Evolutionary conservation across 2,329 filamentous ascomycete genomes (phyloP).

Genomic region (Exophiala aquamarina): DNA sequence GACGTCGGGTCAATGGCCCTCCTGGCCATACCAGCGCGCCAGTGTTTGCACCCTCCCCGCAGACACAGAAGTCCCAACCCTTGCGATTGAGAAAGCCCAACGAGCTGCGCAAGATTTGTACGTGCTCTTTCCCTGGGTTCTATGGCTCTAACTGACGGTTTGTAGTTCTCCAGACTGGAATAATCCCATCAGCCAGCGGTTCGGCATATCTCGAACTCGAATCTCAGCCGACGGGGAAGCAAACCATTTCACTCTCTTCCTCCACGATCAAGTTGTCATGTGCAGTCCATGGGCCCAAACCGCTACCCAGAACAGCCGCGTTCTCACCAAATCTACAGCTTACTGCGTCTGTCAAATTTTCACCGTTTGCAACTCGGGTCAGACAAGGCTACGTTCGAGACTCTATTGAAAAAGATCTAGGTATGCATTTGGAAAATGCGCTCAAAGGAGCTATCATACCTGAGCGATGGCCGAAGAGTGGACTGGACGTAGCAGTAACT

Average conservation of each 20-base stretch:
- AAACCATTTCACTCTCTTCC: constrained; percentile 49
- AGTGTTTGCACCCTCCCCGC: constrained; percentile 59
- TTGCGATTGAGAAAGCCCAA: constrained; percentile 63
- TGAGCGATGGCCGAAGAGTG: constrained; percentile 97
- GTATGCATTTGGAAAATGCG: constrained; percentile 87
- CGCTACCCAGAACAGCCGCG: constrained; percentile 81
- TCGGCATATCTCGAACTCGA: constrained; percentile 68
- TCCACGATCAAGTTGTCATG: constrained; percentile 87
- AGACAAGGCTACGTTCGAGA: constrained; percentile 85
- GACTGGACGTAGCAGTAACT: constrained; percentile 90
- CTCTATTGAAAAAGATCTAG: constrained; percentile 80
- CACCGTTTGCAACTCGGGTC: constrained; percentile 83
- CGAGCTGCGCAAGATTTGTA: constrained; percentile 84
- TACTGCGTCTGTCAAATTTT: constrained; percentile 92
- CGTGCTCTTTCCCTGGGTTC: constrained; percentile 35
- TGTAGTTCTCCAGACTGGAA: constrained; percentile 81
- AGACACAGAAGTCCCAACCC: constrained; percentile 50
- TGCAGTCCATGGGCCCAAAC: constrained; percentile 88
- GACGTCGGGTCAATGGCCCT: constrained; percentile 87
- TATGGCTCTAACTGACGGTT: constrained; percentile 4
- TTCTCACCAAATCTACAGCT: constrained; percentile 92
- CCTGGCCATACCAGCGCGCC: constrained; percentile 73
- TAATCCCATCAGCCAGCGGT: constrained; percentile 89
- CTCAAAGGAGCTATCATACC: constrained; percentile 86
- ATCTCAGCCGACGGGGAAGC: constrained; percentile 43